Conservation (phyloP, 116 monocot species). For the Trichopus zeylanicus region DNA sequence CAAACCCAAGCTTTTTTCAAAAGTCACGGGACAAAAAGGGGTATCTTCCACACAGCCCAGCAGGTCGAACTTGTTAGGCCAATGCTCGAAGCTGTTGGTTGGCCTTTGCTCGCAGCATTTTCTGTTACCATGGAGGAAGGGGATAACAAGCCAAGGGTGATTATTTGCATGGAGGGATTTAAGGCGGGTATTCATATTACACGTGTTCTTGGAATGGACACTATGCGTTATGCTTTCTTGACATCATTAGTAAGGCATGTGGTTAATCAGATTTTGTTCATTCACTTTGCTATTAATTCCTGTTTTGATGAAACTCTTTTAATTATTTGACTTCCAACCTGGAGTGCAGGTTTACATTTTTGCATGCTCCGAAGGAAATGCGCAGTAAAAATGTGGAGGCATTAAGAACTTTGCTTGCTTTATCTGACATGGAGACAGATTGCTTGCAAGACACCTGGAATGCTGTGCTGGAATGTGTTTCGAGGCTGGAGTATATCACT, state of each 20-base stretch:
- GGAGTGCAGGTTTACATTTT: slow-evolving; percentile 75
- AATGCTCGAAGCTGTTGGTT: slow-evolving; percentile 98
- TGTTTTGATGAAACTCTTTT: not conserved
- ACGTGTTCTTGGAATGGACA: slow-evolving; percentile 90
- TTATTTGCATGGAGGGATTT: slow-evolving; percentile 98
- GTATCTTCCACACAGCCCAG: slow-evolving; percentile 69
- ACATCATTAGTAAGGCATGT: slow-evolving; percentile 90
- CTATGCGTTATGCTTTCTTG: slow-evolving; percentile 96
- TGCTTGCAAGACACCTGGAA: slow-evolving; percentile 98
- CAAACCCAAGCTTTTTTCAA: slow-evolving; percentile 78
- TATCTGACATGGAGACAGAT: slow-evolving; percentile 68
- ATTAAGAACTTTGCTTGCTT: slow-evolving; percentile 64
- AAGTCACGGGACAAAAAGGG: slow-evolving; percentile 68
- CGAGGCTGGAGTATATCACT: slow-evolving; percentile 90
- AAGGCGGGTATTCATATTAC: slow-evolving; percentile 86
- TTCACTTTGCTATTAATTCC: not conserved
- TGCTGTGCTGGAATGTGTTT: slow-evolving; percentile 95
- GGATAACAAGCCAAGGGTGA: slow-evolving; percentile 68
- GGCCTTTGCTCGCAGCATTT: slow-evolving; percentile 97
- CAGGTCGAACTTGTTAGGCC: slow-evolving; percentile 97
- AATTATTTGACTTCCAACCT: not conserved
- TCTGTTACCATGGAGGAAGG: slow-evolving; percentile 98
- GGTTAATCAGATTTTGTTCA: slow-evolving; percentile 2
- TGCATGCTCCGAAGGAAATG: slow-evolving; percentile 98
- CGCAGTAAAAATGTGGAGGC: slow-evolving; percentile 99